Conservation (phyloP, 176 grass and related monocot genomes). For the Ensete glaucum region DNA sequence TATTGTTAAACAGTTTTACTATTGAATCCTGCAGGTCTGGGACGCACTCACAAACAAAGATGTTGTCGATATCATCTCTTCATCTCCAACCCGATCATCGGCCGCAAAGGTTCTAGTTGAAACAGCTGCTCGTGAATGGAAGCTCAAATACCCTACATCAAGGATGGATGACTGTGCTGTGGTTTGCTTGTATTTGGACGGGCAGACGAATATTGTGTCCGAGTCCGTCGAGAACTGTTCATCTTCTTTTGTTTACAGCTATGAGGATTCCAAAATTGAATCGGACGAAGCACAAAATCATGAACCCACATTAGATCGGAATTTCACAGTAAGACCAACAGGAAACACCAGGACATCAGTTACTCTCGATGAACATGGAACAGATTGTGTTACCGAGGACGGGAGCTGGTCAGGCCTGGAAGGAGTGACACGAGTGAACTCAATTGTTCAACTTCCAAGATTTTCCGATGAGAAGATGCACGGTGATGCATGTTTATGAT, state of each 20-base stretch:
- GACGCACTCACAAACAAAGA: constrained; percentile 97
- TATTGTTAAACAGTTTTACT: not conserved
- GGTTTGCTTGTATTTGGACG: constrained; percentile 73
- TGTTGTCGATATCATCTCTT: constrained; percentile 70
- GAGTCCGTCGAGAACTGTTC: constrained; percentile 41
- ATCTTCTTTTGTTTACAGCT: constrained; percentile 38
- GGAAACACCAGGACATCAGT: constrained; percentile 29
- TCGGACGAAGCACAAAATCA: constrained; percentile 27
- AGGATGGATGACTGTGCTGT: constrained; percentile 84
- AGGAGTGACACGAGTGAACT: constrained; percentile 87
- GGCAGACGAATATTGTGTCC: constrained; percentile 42
- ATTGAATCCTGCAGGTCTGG: constrained; percentile 68
- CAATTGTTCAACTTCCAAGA: constrained; percentile 84
- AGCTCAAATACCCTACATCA: constrained; percentile 86
- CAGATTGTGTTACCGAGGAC: constrained; percentile 19
- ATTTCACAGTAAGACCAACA: constrained; percentile 56
- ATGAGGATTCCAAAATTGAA: constrained; percentile 35
- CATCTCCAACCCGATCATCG: constrained; percentile 46
- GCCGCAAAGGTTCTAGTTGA: constrained; percentile 64
- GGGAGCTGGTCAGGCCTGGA: constrained; percentile 74
- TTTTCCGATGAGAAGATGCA: constrained; percentile 55
- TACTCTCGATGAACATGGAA: constrained; percentile 17
- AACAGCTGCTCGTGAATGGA: constrained; percentile 81
- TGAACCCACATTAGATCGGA: constrained; percentile 58
- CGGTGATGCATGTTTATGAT: constrained; percentile 26